Evolutionary conservation across 2,329 filamentous ascomycete species (phyloP), one percentile per base, ranked within the genome.

Genomic region (Arthrobotrys sinensis): DNA sequence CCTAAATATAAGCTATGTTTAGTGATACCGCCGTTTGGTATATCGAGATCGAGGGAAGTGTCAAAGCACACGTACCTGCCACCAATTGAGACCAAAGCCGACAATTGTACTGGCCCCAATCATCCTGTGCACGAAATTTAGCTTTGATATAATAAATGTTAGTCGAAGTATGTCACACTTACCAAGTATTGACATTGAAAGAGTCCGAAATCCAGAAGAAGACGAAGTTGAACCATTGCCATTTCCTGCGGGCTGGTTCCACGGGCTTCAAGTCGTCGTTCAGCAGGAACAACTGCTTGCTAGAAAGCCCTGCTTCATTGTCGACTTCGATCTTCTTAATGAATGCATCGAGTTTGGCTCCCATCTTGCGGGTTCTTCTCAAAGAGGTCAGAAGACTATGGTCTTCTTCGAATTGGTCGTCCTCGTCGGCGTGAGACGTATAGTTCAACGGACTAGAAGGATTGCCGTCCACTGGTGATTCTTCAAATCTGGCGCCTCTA

Each of bases 101-200:
- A 96, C 93, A 89, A 93, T 94, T 43, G 92, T 90, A 0, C 92
- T 93, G 0, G 92, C 92, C 80, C 96, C 96, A 93, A 96, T 97
- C 94, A 93, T 96, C 72, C 72, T 76, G 5, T 14, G 21, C 19
- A 46, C 24, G 45, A 14, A 64, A 16, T 24, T 72, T 72, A 67
- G 64, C 28, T 8, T 19, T 38, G n/a, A 12, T 21, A 14, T 11
- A 34, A 12, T 60, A 68, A 46, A 60, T 46, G 40, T 40, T 21
- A n/a, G 19, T n/a, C 19, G 36, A 28, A 40, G 83, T 85, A 21
- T 24, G n/a, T 48, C 11, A 16, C 14, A 11, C 52, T 82, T 81
- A 87, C 87, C 83, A 96, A 45, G 75, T 78, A 19, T 72, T 78
- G 19, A 78, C 93, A 84, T 95, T 95, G 86, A 94, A 93, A 0